Percentiles rank a stretch among this genome's conserved stretches.
phyloP scores from a whole-genome alignment of 768 basidiomycete species.

The Lanmaoa rubissima region DNA sequence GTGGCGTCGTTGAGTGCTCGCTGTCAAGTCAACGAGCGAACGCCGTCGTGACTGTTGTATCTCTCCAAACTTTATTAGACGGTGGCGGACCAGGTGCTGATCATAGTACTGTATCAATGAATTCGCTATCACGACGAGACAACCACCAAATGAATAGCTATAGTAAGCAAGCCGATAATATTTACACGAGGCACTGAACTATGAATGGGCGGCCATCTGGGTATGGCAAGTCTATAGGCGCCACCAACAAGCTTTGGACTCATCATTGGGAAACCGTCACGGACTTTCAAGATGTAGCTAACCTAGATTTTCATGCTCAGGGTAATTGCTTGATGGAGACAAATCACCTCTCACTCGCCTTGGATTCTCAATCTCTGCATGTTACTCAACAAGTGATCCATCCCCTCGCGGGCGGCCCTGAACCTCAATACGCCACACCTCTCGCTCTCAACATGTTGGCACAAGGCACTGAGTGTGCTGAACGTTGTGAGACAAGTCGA shows the following conservation, averaged over 20 bases:
- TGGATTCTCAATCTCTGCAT: constrained; percentile 15
- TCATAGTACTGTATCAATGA: constrained; percentile 12
- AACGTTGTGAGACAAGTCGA: constrained; percentile 43
- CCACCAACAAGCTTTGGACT: constrained; percentile 16
- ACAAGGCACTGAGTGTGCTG: constrained; percentile 53
- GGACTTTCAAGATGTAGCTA: constrained; percentile 25
- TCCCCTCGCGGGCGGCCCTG: constrained; percentile 36
- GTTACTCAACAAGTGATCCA: constrained; percentile 35
- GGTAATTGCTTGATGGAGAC: not conserved
- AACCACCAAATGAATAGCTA: constrained; percentile 10
- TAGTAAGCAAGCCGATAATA: not conserved
- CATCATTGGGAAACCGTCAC: constrained; percentile 15
- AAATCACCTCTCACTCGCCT: constrained; percentile 7
- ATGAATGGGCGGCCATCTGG: constrained; percentile 25
- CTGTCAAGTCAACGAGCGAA: constrained; percentile 19
- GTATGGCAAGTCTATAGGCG: constrained; percentile 5
- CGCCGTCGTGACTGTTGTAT: not conserved
- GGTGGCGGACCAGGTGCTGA: constrained; percentile 5
- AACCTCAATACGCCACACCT: constrained; percentile 55
- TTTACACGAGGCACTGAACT: constrained; percentile 12
- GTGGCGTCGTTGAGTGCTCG: constrained; percentile 9
- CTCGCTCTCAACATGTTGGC: constrained; percentile 66
- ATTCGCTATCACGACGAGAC: constrained; percentile 15
- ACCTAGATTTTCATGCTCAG: constrained; percentile 17
- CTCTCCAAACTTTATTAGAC: not conserved